Percentiles rank a stretch among this genome's conserved stretches.
Conservation (phyloP, 306 rosid species). For the Trichosanthes cucumerina region DNA sequence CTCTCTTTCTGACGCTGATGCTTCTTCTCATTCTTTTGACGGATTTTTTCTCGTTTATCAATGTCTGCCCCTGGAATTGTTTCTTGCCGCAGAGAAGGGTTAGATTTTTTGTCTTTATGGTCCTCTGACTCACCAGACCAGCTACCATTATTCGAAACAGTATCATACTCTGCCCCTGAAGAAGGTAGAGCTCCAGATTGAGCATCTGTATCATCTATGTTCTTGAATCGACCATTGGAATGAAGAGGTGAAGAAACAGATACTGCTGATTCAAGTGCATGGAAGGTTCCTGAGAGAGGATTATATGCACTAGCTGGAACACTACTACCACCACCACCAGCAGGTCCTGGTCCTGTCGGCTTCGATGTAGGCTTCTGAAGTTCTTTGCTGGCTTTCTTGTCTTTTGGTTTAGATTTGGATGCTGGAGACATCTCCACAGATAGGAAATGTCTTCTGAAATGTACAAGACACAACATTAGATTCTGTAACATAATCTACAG, state of each 20-base stretch:
- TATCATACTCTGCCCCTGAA: slow-evolving; percentile 69
- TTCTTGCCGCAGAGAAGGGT: slow-evolving; percentile 42
- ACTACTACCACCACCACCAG: slow-evolving; percentile 37
- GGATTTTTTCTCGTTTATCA: slow-evolving; percentile 89
- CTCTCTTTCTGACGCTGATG: slow-evolving; percentile 99
- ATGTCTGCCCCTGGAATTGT: slow-evolving; percentile 83
- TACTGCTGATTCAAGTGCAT: slow-evolving; percentile 49
- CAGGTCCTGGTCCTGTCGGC: slow-evolving; percentile 58
- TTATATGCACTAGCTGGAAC: slow-evolving; percentile 85
- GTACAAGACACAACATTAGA: background rate
- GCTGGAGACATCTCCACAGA: slow-evolving; percentile 72
- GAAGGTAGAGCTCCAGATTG: slow-evolving; percentile 51
- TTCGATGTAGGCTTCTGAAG: slow-evolving; percentile 52
- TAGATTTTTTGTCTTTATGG: slow-evolving; percentile 64
- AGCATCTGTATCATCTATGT: slow-evolving; percentile 90
- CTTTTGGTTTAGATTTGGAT: slow-evolving; percentile 78
- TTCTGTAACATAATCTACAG: background rate
- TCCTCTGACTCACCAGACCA: slow-evolving; percentile 99
- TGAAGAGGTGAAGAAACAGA: slow-evolving; percentile 51
- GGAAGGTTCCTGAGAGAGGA: slow-evolving; percentile 85
- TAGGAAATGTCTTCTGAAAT: slow-evolving; percentile 9
- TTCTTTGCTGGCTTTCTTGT: slow-evolving; percentile 71
- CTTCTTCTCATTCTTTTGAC: slow-evolving; percentile 88
- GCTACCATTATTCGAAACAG: slow-evolving; percentile 92
- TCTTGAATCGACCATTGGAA: slow-evolving; percentile 67